These are phyloP conservation scores for Hyaloscypha finlandica DNA, from an alignment of 495 filamentous ascomycete species.

Conservation along the genomic window DNA sequence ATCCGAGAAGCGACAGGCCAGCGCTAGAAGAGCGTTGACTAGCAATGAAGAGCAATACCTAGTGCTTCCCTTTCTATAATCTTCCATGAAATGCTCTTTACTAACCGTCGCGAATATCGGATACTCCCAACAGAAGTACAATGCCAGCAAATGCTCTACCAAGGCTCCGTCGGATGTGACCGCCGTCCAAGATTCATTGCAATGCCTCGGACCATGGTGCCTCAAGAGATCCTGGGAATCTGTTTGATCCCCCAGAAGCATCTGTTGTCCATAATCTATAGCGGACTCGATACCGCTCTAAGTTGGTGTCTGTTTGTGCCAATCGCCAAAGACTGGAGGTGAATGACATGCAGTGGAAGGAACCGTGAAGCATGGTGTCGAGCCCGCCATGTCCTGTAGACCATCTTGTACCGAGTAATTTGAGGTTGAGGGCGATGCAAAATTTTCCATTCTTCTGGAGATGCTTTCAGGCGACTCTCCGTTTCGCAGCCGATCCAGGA, in stretches of 20 bases:
- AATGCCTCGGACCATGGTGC: background rate
- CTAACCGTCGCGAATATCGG: constrained; percentile 69
- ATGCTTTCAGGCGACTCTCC: too few relatives aligned
- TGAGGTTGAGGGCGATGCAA: too few relatives aligned
- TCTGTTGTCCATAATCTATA: background rate
- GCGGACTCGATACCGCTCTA: background rate
- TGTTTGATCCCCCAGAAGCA: too few relatives aligned
- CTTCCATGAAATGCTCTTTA: constrained; percentile 67
- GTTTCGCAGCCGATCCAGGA: too few relatives aligned
- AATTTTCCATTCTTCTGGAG: too few relatives aligned
- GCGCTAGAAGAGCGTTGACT: constrained; percentile 69
- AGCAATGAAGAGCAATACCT: constrained; percentile 71
- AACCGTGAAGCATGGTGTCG: too few relatives aligned
- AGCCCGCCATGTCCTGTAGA: too few relatives aligned
- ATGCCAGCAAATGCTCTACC: constrained; percentile 62
- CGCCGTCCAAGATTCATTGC: constrained; percentile 51
- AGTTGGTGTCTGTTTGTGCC: background rate
- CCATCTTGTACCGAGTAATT: too few relatives aligned
- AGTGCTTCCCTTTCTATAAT: constrained; percentile 51
- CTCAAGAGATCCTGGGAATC: background rate
- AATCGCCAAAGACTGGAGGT: too few relatives aligned
- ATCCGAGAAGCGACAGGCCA: constrained; percentile 71
- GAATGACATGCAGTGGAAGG: too few relatives aligned
- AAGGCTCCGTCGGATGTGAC: constrained; percentile 57
- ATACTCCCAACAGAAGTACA: constrained; percentile 84